Conservation (phyloP, 2,329 filamentous ascomycete genomes). For the Sporothrix luriei region DNA sequence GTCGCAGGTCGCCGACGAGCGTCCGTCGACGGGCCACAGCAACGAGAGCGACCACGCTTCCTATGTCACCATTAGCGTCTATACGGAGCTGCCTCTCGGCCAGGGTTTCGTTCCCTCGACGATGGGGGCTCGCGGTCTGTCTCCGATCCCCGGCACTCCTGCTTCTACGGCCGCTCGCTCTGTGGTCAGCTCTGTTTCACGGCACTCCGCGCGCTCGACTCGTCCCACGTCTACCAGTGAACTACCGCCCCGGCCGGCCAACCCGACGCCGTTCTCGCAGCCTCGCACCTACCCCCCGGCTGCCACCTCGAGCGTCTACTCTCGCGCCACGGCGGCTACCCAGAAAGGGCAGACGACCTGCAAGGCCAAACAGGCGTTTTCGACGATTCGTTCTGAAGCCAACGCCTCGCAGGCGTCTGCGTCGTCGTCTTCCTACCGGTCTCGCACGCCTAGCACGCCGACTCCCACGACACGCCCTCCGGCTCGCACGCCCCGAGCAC, state of each 20-base stretch:
- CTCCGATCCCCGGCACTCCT: not conserved
- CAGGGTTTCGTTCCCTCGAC: not conserved
- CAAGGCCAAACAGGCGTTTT: not conserved
- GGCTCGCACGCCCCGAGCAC: not conserved
- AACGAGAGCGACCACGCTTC: not conserved
- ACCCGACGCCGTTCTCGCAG: not conserved
- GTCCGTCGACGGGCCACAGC: too few species aligned
- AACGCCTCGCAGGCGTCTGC: not conserved
- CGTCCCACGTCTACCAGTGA: not conserved
- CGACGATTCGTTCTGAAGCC: not conserved
- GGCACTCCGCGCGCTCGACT: not conserved
- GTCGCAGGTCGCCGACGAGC: not conserved
- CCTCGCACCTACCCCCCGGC: not conserved
- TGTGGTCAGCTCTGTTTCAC: not conserved
- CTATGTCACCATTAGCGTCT: conserved; percentile 28
- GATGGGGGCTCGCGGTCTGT: not conserved
- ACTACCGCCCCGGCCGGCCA: not conserved
- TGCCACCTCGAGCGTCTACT: not conserved
- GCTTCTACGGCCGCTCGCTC: not conserved
- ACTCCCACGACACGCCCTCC: not conserved
- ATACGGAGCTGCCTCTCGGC: conserved; percentile 16
- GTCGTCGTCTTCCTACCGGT: not conserved
- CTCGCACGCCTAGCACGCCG: not conserved
- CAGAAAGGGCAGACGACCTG: not conserved
- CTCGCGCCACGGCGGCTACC: not conserved